A percentile compares a stretch with the other conserved stretches of the same genome.
These are phyloP conservation scores for Tetracladium setigerum DNA, from an alignment of 495 filamentous ascomycete genomes.

Conservation along the genomic window DNA sequence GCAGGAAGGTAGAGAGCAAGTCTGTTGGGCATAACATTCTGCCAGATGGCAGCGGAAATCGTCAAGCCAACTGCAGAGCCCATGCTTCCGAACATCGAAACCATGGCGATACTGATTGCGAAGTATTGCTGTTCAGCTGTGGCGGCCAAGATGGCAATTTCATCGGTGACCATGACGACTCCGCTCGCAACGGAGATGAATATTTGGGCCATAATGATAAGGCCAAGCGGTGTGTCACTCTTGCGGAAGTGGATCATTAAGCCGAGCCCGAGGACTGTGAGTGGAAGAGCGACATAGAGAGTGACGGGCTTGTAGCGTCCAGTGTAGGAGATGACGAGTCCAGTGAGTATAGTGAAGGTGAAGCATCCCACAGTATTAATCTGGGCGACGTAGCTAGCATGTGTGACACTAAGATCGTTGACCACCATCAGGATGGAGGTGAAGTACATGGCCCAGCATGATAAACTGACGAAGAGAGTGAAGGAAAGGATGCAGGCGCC, in stretches of 20 bases:
- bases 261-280: slow-evolving; percentile 57
- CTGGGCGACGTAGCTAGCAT: slow-evolving; percentile 29
- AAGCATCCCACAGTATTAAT: slow-evolving; percentile 39
- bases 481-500: slow-evolving; percentile 47
- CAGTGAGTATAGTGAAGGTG: slow-evolving; percentile 27
- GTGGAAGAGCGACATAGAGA: slow-evolving; percentile 50
- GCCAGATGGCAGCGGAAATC: slow-evolving; percentile 59
- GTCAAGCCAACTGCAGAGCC: slow-evolving; percentile 57
- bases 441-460: slow-evolving; percentile 59
- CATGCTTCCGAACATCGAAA: slow-evolving; percentile 48
- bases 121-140: slow-evolving; percentile 56
- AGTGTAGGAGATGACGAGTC: slow-evolving; percentile 40
- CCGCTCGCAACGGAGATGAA: slow-evolving; percentile 66
- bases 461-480: slow-evolving; percentile 54
- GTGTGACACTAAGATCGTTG: slow-evolving; percentile 26
- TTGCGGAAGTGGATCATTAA: slow-evolving; percentile 72
- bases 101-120: slow-evolving; percentile 47
- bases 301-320: slow-evolving; percentile 45
- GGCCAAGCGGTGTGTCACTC: slow-evolving; percentile 47
- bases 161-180: slow-evolving; percentile 50
- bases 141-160: slow-evolving; percentile 62
- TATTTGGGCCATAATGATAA: slow-evolving; percentile 71
- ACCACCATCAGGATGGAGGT: slow-evolving; percentile 56
- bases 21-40: slow-evolving; percentile 40
- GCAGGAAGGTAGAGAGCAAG: slow-evolving; percentile 52